A percentile compares a stretch with the other conserved stretches of the same genome.
Evolutionary conservation across 2,329 filamentous ascomycete genomes (phyloP).

Genomic region (Fusarium sp.): DNA sequence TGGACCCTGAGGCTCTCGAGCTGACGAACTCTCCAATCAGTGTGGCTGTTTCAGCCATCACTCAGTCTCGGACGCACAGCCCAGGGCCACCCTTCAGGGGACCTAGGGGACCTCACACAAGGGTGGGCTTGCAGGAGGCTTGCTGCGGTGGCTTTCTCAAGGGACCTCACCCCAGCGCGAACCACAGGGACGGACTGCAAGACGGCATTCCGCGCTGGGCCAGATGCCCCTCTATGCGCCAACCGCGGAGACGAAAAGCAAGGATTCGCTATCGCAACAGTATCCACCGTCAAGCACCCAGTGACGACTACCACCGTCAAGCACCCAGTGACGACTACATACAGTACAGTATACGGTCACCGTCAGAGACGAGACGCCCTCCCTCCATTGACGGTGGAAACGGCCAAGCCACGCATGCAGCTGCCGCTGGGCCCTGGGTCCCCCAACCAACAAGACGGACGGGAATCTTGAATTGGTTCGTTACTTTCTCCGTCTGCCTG

Average conservation of each 20-base stretch:
- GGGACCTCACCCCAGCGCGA: conserved; percentile 3
- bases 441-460: conserved; percentile 11
- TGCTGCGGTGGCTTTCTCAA: background rate
- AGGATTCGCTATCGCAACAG: conserved; percentile 14
- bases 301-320: conserved; percentile 35
- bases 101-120: conserved; percentile 13
- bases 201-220: background rate
- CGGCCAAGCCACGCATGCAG: conserved; percentile 21
- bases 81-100: conserved; percentile 11
- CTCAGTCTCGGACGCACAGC: conserved; percentile 13
- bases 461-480: conserved; percentile 20
- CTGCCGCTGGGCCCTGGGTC: conserved; percentile 1
- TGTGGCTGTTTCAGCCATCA: conserved; percentile 20
- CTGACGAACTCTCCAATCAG: conserved; percentile 33
- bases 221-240: conserved; percentile 4
- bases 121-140: conserved; percentile 16
- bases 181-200: conserved; percentile 3
- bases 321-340: conserved; percentile 29
- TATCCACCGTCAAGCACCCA: conserved; percentile 30
- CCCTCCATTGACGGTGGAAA: conserved; percentile 29
- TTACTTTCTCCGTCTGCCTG: conserved; percentile 1
- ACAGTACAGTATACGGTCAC: conserved; percentile 27
- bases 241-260: conserved; percentile 21
- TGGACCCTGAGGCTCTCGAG: conserved; percentile 44
- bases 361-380: conserved; percentile 25